phyloP scores from a whole-genome alignment of 768 basidiomycete species.

The Panaeolus papilionaceus region DNA sequence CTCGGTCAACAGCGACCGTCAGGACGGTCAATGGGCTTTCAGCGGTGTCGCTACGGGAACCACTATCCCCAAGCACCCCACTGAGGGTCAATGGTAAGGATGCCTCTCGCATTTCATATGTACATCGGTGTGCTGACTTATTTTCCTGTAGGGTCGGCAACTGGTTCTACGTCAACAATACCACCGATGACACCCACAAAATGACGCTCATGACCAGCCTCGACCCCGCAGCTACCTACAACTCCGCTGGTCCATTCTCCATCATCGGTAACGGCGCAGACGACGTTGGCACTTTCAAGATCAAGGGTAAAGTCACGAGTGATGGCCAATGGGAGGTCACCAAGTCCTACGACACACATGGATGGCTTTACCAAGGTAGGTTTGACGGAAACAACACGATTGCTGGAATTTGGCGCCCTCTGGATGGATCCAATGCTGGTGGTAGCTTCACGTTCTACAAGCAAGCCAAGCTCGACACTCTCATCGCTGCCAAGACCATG shows the following conservation, averaged over 20 bases:
- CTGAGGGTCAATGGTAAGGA: not conserved
- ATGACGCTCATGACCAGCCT: not conserved
- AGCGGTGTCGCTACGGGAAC: conserved; percentile 2
- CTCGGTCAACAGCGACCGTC: not conserved
- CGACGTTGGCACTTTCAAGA: too few species aligned
- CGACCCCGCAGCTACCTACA: not conserved
- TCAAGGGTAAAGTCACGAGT: too few species aligned
- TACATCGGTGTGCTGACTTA: not conserved
- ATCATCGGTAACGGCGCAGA: not conserved
- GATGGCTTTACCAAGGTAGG: too few species aligned
- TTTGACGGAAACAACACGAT: not conserved
- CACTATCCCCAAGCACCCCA: not conserved
- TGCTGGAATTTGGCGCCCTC: not conserved
- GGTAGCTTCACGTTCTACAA: not conserved
- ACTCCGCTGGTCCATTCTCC: not conserved
- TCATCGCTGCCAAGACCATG: not conserved
- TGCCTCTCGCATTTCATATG: not conserved
- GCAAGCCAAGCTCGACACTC: not conserved
- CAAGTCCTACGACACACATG: too few species aligned
- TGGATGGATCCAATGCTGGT: not conserved
- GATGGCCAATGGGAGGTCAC: too few species aligned
- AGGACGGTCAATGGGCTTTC: not conserved
- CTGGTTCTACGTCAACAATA: not conserved
- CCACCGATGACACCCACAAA: not conserved
- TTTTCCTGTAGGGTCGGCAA: not conserved